Conservation (phyloP, 2,329 filamentous ascomycete species). For the Pseudogymnoascus verrucosus region DNA sequence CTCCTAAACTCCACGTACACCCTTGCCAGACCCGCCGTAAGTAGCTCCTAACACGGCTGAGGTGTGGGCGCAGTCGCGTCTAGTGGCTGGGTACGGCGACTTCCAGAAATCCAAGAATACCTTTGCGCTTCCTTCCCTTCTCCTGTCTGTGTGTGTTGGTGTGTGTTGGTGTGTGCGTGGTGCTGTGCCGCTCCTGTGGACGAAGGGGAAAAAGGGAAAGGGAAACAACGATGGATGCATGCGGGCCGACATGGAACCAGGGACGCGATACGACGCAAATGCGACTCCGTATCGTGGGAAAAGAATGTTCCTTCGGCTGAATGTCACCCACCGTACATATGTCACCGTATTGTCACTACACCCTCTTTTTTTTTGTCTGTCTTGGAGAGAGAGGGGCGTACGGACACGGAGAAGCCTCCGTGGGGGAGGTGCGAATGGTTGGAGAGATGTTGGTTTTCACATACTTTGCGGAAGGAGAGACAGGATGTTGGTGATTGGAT, state of each 20-base stretch:
- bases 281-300: not conserved
- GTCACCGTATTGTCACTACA: not conserved
- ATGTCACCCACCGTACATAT: not conserved
- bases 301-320: not conserved
- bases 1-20: not conserved
- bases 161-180: not conserved
- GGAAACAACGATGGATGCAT: not conserved
- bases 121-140: not conserved
- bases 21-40: not conserved
- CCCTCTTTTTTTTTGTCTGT: not conserved
- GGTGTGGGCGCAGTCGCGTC: constrained; percentile 4
- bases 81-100: not conserved
- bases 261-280: not conserved
- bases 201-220: not conserved
- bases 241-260: not conserved
- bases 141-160: not conserved
- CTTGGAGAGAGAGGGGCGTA: not conserved
- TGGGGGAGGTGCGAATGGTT: not conserved
- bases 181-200: not conserved
- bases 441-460: not conserved
- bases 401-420: not conserved
- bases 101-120: constrained; percentile 6
- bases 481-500: not conserved
- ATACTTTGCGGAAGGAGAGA: not conserved
- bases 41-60: constrained; percentile 3